These are phyloP conservation scores for Musa schizocarpa DNA, from an alignment of 176 grass and related monocot species.

Conservation along the genomic window DNA sequence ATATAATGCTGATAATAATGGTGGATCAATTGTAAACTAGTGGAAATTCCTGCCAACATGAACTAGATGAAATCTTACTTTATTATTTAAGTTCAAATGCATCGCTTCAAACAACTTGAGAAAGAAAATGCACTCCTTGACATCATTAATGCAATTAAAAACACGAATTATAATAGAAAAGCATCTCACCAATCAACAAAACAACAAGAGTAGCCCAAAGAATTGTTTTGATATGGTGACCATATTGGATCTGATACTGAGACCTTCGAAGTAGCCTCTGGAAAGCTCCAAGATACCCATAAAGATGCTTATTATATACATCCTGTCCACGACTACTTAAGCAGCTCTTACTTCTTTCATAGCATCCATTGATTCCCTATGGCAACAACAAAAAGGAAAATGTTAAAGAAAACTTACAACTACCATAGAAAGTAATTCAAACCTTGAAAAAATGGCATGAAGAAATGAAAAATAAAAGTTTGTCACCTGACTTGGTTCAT, in stretches of 20 bases:
- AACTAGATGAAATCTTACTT: too few species aligned
- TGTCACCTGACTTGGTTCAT: conserved; percentile 45
- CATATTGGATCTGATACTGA: conserved; percentile 66
- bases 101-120: too few species aligned
- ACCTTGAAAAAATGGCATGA: not conserved
- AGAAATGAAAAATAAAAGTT: not conserved
- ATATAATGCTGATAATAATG: too few species aligned
- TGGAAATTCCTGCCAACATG: too few species aligned
- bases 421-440: not conserved
- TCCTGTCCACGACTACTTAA: conserved; percentile 42
- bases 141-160: too few species aligned
- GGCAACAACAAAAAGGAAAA: conserved; percentile 1
- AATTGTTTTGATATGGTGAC: conserved; percentile 32
- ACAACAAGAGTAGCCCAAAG: conserved; percentile 25
- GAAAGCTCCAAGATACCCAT: conserved; percentile 57
- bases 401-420: not conserved
- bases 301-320: conserved; percentile 59
- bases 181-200: conserved; percentile 42
- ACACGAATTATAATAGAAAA: not conserved
- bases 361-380: conserved; percentile 44
- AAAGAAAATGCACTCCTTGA: too few species aligned
- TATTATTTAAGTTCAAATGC: too few species aligned
- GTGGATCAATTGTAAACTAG: too few species aligned
- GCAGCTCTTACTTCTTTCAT: conserved; percentile 52
- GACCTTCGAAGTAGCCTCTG: conserved; percentile 64